Percentiles rank a stretch among this genome's conserved stretches.
Conservation (phyloP, 306 rosid species). For the Vigna radiata region DNA sequence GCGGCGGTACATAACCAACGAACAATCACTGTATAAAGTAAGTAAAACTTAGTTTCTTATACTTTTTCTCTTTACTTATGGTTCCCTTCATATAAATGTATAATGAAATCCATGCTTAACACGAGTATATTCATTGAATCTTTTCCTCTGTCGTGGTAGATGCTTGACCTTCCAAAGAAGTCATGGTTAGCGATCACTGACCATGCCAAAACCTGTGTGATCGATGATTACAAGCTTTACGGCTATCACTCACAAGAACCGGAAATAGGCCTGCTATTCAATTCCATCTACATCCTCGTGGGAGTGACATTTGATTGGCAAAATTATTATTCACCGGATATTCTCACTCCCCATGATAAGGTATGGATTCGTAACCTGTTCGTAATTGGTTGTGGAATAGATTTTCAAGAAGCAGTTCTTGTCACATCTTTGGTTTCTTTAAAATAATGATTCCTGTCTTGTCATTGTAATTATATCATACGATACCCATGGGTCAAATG, state of each 20-base stretch:
- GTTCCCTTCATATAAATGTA: background rate
- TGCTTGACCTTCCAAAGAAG: slow-evolving; percentile 48
- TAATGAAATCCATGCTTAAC: background rate
- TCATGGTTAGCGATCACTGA: slow-evolving; percentile 53
- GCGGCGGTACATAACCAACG: slow-evolving; percentile 42
- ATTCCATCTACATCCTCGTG: slow-evolving; percentile 57
- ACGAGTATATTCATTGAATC: background rate
- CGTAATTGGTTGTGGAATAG: background rate
- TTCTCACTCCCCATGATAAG: slow-evolving; percentile 37
- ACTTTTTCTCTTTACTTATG: background rate
- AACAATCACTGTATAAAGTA: slow-evolving; percentile 48
- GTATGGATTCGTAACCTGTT: slow-evolving; percentile 35
- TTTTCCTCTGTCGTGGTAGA: slow-evolving; percentile 54
- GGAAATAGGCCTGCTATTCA: slow-evolving; percentile 46
- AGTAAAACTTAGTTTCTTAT: slow-evolving; percentile 47
- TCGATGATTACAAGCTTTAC: slow-evolving; percentile 49
- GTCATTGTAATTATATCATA: slow-evolving; percentile 12
- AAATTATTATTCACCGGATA: slow-evolving; percentile 39
- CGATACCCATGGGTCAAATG: background rate
- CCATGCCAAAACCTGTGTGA: slow-evolving; percentile 59
- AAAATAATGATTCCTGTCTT: background rate
- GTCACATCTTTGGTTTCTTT: slow-evolving; percentile 8
- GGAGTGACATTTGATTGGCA: slow-evolving; percentile 50
- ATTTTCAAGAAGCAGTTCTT: background rate
- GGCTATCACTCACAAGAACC: slow-evolving; percentile 33